Evolutionary conservation across 2,329 filamentous ascomycete genomes (phyloP).

Genomic region (Arthrocladium fulminans): DNA sequence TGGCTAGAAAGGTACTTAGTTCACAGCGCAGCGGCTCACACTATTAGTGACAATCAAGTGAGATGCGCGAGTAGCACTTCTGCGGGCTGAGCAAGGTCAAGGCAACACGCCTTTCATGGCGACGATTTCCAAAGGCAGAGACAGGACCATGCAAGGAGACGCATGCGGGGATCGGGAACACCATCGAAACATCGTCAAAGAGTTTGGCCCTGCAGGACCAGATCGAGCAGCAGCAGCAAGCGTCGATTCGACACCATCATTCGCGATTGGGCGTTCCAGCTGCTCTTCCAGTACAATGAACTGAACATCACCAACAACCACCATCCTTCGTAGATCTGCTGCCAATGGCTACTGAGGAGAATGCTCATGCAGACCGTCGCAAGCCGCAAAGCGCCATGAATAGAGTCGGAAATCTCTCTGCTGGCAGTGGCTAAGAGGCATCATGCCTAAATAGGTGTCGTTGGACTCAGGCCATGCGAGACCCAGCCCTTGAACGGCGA

Average conservation of each 20-base stretch:
- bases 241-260: neutral
- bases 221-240: neutral
- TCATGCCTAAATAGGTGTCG: neutral
- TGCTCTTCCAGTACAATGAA: too few relatives aligned
- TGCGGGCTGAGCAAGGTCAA: neutral
- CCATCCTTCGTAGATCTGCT: too few relatives aligned
- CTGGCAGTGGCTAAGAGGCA: neutral
- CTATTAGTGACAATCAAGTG: neutral
- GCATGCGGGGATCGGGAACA: conserved; percentile 5
- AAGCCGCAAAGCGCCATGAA: too few relatives aligned
- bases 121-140: neutral
- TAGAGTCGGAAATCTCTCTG: neutral
- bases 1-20: neutral
- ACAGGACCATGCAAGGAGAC: neutral
- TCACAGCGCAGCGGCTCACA: neutral
- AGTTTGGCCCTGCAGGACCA: too few relatives aligned
- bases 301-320: neutral
- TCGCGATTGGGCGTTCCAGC: too few relatives aligned
- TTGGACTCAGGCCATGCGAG: too few relatives aligned
- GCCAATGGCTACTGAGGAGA: too few relatives aligned
- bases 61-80: neutral
- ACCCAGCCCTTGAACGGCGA: too few relatives aligned
- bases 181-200: neutral
- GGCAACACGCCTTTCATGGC: neutral
- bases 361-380: too few relatives aligned